phyloP scores from a whole-genome alignment of 495 filamentous ascomycete species.

The Usnea hakonensis region DNA sequence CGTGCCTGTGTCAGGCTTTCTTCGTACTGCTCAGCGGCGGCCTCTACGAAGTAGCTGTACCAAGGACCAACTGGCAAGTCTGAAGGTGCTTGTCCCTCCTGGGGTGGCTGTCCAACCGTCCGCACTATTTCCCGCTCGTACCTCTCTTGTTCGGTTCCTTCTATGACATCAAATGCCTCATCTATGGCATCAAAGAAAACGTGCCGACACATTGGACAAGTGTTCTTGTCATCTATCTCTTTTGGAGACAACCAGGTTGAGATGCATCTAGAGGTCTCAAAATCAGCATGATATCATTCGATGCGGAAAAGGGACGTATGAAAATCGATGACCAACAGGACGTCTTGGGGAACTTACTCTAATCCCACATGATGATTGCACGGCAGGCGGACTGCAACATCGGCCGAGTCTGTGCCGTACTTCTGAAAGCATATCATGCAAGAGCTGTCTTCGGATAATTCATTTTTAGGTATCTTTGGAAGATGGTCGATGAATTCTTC shows the following conservation, averaged over 20 bases:
- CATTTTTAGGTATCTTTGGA: background rate
- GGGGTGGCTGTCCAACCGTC: background rate
- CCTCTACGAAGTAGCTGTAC: background rate
- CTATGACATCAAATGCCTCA: background rate
- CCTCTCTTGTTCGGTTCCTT: background rate
- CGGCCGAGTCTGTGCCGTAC: background rate
- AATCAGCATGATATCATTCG: background rate
- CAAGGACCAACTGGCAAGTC: background rate
- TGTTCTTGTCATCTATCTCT: background rate
- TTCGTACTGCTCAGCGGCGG: conserved; percentile 1
- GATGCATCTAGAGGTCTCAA: background rate
- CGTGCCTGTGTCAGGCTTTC: background rate
- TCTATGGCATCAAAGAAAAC: background rate
- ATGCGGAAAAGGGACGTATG: background rate
- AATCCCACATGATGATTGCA: background rate
- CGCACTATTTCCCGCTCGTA: background rate
- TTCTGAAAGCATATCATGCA: background rate
- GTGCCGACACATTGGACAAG: background rate
- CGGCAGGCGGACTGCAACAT: background rate
- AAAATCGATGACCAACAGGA: background rate
- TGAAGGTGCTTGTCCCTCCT: background rate
- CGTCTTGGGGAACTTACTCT: background rate
- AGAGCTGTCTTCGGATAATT: background rate
- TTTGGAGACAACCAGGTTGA: background rate
- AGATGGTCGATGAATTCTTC: background rate